Evolutionary conservation across 345 rosid species (phyloP).

Genomic region (Moringa oleifera): DNA sequence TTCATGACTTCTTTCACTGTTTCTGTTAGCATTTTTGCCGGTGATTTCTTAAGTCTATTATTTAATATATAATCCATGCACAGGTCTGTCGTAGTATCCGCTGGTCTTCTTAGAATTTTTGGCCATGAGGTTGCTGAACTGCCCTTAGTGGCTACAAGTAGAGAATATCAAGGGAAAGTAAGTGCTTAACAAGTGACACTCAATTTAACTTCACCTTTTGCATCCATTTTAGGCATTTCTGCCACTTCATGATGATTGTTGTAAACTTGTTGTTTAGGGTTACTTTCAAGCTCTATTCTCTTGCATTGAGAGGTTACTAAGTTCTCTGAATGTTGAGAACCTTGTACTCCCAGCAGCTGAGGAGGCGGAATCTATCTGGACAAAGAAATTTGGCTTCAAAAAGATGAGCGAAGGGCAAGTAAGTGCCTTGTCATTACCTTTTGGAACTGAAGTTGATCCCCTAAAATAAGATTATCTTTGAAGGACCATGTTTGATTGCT

Average conservation of each 20-base stretch:
- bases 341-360: slow-evolving; percentile 97
- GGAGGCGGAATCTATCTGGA: slow-evolving; percentile 95
- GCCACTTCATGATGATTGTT: too few species aligned
- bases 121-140: slow-evolving; percentile 95
- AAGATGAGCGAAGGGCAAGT: slow-evolving; percentile 72
- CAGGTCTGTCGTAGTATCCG: slow-evolving; percentile 88
- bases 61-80: not conserved
- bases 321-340: slow-evolving; percentile 68
- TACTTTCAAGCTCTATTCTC: slow-evolving; percentile 86
- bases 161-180: slow-evolving; percentile 93
- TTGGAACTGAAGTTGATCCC: too few species aligned
- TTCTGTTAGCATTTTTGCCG: slow-evolving; percentile 3
- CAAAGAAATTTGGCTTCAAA: slow-evolving; percentile 75
- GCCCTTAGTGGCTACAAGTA: slow-evolving; percentile 88
- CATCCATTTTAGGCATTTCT: too few species aligned
- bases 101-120: slow-evolving; percentile 89
- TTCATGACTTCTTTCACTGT: slow-evolving; percentile 2
- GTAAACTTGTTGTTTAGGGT: slow-evolving; percentile 49
- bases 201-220: too few species aligned
- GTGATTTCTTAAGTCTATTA: slow-evolving; percentile 5
- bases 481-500: too few species aligned
- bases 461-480: too few species aligned
- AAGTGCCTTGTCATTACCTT: slow-evolving; percentile 20
- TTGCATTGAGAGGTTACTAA: slow-evolving; percentile 72
- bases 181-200: slow-evolving; percentile 20